Base-by-base conservation (phyloP, 495 filamentous ascomycete species). In the Penicillium cataractarum region DNA sequence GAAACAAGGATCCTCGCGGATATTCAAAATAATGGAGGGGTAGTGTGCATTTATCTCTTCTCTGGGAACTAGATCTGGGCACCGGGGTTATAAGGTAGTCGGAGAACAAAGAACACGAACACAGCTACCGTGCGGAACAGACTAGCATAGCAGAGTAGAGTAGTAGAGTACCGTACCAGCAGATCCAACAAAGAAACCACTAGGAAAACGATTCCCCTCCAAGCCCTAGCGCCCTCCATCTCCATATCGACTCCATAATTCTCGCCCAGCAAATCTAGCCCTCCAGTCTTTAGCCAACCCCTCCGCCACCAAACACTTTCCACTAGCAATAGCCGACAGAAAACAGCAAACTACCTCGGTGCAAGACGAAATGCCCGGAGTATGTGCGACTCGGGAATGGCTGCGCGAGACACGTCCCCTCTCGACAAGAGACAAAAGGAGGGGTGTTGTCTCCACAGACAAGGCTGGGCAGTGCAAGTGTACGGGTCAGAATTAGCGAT, bases 341-440 rank as follows among this genome's bases (percentile, higher is more conserved):
- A 55, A 35, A 50, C 24, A 24, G 26, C 21, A 32, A 33, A 37
- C 5, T 58, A 26, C 56, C 56, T 58, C 56, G 56, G 56, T 22
- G 56, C 44, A 24, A n/a, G n/a, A n/a, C n/a, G n/a, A n/a, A n/a
- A 15, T n/a, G 31, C 12, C 13, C 4, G 8, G 26, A 52, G 8
- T 29, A 15, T 31, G 31, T 31, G n/a, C 49, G 3, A 22, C 3
- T 19, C 22, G 22, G 22, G 29, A 27, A 46, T n/a, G 2, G 13
- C 54, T 29, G 26, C 17, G 26, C n/a, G 27, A 35, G 35, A 12
- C 37, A 40, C 17, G 7, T 6, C 27, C 2, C 17, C 9, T 5
- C 26, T 5, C 2, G 31, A 49, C 6, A 22, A 1, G 1, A 2
- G 32, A n/a, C 8, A 6, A 37, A 27, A 21, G 19, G 44, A 35